phyloP scores from a whole-genome alignment of 352 stramenopile genomes.

The Phytophthora pini region DNA sequence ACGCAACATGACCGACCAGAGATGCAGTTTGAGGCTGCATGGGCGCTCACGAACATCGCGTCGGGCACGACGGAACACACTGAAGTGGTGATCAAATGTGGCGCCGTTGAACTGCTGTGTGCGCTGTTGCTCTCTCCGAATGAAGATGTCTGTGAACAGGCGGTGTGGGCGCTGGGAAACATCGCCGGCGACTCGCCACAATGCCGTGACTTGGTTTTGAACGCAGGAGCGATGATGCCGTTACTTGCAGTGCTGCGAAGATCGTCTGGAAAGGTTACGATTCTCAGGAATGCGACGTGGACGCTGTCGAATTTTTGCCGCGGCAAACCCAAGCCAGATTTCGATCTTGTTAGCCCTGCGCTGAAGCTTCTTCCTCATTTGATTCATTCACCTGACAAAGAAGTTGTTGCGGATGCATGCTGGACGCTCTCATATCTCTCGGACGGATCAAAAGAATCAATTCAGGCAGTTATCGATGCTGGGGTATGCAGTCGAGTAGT shows the following conservation, averaged over 20 bases:
- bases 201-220: conserved; percentile 96
- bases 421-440: conserved; percentile 99
- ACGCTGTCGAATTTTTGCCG: conserved; percentile 99
- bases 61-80: conserved; percentile 98
- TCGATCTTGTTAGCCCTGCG: conserved; percentile 94
- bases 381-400: conserved; percentile 96
- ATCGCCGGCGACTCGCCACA: conserved; percentile 98
- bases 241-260: conserved; percentile 95
- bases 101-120: conserved; percentile 98
- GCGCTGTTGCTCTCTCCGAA: conserved; percentile 95
- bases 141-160: conserved; percentile 97
- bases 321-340: conserved; percentile 93
- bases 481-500: conserved; percentile 95
- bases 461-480: conserved; percentile 98
- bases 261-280: conserved; percentile 90
- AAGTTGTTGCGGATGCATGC: conserved; percentile 99
- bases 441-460: conserved; percentile 97
- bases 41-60: conserved; percentile 99
- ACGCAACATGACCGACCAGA: conserved; percentile 91
- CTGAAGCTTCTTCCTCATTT: conserved; percentile 95
- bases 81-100: conserved; percentile 97
- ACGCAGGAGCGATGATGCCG: conserved; percentile 94
- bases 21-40: conserved; percentile 99
- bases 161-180: conserved; percentile 99
- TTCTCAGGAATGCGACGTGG: conserved; percentile 99